Evolutionary conservation across 2,329 filamentous ascomycete genomes (phyloP).

Genomic region (Albifimbria verrucaria): DNA sequence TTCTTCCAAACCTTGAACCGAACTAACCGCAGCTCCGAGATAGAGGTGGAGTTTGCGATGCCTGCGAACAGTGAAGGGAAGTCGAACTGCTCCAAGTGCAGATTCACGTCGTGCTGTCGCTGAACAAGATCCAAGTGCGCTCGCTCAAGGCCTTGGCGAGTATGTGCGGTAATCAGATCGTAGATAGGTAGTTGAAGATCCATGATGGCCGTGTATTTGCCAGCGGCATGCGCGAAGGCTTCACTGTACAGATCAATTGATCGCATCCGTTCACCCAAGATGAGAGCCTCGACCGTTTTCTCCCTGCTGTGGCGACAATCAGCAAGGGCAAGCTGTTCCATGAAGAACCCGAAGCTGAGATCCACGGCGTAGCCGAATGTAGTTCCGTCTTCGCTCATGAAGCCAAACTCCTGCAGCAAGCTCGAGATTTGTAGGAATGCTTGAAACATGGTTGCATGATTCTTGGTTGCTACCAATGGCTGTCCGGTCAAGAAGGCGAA

Average conservation of each 20-base stretch:
- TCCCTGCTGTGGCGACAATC: conserved; percentile 81
- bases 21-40: conserved; percentile 70
- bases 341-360: conserved; percentile 68
- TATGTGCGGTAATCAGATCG: conserved; percentile 64
- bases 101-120: conserved; percentile 66
- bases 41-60: conserved; percentile 78
- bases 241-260: conserved; percentile 83
- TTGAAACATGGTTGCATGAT: conserved; percentile 48
- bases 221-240: conserved; percentile 86
- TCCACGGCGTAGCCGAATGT: conserved; percentile 59
- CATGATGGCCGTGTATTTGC: conserved; percentile 75
- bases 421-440: conserved; percentile 52
- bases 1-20: conserved; percentile 82
- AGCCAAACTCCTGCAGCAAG: conserved; percentile 55
- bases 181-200: conserved; percentile 66
- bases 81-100: conserved; percentile 80
- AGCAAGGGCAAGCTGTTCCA: conserved; percentile 71
- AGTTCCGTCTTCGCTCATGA: conserved; percentile 51
- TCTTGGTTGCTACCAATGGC: conserved; percentile 56
- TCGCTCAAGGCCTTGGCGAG: conserved; percentile 76
- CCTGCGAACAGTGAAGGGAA: conserved; percentile 89
- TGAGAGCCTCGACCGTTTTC: conserved; percentile 82
- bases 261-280: conserved; percentile 86
- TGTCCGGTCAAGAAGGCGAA: conserved; percentile 65
- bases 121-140: conserved; percentile 76